Base-by-base conservation (phyloP, 1,284 basidiomycete species). In the Prillingera fragicola region DNA sequence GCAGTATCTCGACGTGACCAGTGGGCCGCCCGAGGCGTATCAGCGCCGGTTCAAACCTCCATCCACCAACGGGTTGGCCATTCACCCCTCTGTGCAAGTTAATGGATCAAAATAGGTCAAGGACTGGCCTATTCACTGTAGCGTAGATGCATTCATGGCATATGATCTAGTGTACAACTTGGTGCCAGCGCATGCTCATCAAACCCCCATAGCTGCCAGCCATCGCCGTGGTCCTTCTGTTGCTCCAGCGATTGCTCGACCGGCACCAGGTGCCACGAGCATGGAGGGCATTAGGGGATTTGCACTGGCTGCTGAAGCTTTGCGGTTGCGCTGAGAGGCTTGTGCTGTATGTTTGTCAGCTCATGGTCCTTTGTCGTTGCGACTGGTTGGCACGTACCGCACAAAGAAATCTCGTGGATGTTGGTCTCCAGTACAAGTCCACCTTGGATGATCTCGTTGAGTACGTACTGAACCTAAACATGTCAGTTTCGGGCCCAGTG, bases 391-490 rank as follows among this genome's bases (percentile, higher is more conserved):
- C n/a, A 50, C 81, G 55, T 59, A 87, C 87, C 81, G 56, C 82
- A 80, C 45, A 72, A 72, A 52, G 84, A 82, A 43, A 95, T 95
- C 69, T 92, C 88, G 52, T 87, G 85, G 41, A 95, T 85, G 65
- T 94, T 95, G 6, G 95, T 99, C 70, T 99, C 95, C n/a, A 98
- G 75, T 3, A 99, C 95, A 24, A 98, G 76, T 0, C 95, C 95
- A 22, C 92, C 95, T 73, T 97, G 92, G 23, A 99, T 88, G 37
- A 98, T 84, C 71, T 98, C 94, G 26, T 84, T 79, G 34, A 99
- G 79, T 37, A 97, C 89, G 55, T 94, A 86, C 63, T 98, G 91
- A 7, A 89, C 89, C 87, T 90, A 59, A 3, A 14, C 1, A 14
- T 12, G 35, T 38, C 35, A 47, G 31, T n/a, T 1, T 22, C 33